These are phyloP conservation scores for Viola odorata DNA, from an alignment of 345 rosid genomes.

Conservation along the genomic window DNA sequence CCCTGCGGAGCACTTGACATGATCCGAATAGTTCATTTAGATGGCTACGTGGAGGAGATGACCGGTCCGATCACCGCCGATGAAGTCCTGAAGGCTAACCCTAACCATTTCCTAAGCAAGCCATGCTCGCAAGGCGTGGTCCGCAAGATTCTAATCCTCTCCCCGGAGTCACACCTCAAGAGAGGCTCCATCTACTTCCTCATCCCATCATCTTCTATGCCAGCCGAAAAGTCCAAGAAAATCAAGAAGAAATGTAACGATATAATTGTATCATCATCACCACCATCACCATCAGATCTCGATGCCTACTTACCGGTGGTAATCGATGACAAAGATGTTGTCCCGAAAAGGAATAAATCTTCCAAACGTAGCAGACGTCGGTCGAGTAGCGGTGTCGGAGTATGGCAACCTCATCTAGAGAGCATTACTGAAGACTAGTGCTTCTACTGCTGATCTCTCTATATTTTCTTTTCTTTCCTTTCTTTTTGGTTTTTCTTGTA, in stretches of 20 bases:
- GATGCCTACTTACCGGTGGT: slow-evolving; percentile 23
- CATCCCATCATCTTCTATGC: slow-evolving; percentile 56
- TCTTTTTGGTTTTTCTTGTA: slow-evolving; percentile 14
- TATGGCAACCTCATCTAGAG: slow-evolving; percentile 71
- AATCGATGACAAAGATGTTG: slow-evolving; percentile 20
- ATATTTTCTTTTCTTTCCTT: slow-evolving; percentile 1
- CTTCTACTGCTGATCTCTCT: not conserved
- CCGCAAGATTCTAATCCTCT: slow-evolving; percentile 66
- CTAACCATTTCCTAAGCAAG: slow-evolving; percentile 78
- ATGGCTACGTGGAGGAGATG: slow-evolving; percentile 74
- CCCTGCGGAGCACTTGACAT: slow-evolving; percentile 95
- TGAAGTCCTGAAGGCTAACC: slow-evolving; percentile 70
- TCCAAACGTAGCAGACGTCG: slow-evolving; percentile 40
- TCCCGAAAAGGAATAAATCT: slow-evolving; percentile 35
- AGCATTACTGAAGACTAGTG: slow-evolving; percentile 71
- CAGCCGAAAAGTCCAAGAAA: slow-evolving; percentile 36
- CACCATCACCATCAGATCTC: not conserved
- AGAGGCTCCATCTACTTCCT: slow-evolving; percentile 87
- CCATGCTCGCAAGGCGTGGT: slow-evolving; percentile 74
- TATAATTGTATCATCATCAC: not conserved
- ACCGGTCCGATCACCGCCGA: slow-evolving; percentile 70
- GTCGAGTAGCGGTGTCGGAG: slow-evolving; percentile 37
- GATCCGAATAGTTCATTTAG: slow-evolving; percentile 85
- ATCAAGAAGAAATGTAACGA: slow-evolving; percentile 5
- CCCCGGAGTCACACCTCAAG: slow-evolving; percentile 82